A percentile compares a stretch with the other conserved stretches of the same genome.
These are phyloP conservation scores for Trypanosoma boissoni DNA, from an alignment of 208 protist genomes.

Conservation along the genomic window DNA sequence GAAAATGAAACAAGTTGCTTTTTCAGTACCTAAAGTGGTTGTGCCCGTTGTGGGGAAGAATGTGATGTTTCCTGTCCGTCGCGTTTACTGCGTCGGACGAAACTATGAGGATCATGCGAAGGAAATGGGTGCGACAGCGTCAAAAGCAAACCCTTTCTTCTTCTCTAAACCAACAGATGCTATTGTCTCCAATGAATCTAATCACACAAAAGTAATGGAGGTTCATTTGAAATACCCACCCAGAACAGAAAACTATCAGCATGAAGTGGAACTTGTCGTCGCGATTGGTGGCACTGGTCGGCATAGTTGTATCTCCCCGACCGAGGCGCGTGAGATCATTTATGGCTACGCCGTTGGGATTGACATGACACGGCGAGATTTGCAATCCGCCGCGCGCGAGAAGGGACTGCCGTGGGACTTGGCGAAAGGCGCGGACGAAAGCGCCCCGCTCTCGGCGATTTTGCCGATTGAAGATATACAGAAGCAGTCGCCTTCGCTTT, in stretches of 20 bases:
- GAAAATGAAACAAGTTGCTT: too few species aligned
- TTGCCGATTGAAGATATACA: slow-evolving; percentile 36
- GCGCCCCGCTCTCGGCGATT: slow-evolving; percentile 50
- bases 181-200: slow-evolving; percentile 30
- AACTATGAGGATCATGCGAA: slow-evolving; percentile 78
- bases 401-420: slow-evolving; percentile 81
- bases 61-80: slow-evolving; percentile 59
- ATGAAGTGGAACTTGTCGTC: slow-evolving; percentile 85
- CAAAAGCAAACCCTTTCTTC: slow-evolving; percentile 63
- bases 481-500: slow-evolving; percentile 34
- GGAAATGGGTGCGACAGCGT: slow-evolving; percentile 58
- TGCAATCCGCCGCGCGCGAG: slow-evolving; percentile 70
- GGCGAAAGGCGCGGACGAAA: slow-evolving; percentile 82
- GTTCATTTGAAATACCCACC: slow-evolving; percentile 51
- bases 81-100: slow-evolving; percentile 70
- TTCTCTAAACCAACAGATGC: slow-evolving; percentile 77
- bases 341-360: slow-evolving; percentile 79
- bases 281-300: slow-evolving; percentile 39
- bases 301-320: slow-evolving; percentile 33
- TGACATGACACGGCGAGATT: slow-evolving; percentile 87
- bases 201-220: slow-evolving; percentile 5
- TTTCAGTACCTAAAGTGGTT: slow-evolving; percentile 24
- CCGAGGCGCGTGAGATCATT: slow-evolving; percentile 54
- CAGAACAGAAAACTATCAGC: slow-evolving; percentile 68
- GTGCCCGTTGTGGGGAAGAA: slow-evolving; percentile 47